Evolutionary conservation across 306 rosid species (phyloP).

Genomic region (Cucumis hystrix): DNA sequence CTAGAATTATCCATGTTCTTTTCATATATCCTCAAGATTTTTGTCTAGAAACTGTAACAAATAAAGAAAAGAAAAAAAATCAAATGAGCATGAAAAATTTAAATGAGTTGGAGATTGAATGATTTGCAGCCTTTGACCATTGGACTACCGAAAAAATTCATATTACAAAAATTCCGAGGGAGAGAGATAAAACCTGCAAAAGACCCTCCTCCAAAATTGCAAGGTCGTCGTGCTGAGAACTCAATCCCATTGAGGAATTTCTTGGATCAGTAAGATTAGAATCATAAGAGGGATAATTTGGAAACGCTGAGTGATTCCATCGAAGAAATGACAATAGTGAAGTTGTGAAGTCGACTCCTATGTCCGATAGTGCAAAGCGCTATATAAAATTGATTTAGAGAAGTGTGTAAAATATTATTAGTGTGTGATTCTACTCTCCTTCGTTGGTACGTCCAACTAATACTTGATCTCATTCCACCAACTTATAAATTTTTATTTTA

Average conservation of each 20-base stretch:
- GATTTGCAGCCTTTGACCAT: background rate
- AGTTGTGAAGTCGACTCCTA: too few species aligned
- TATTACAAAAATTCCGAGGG: background rate
- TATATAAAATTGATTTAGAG: too few species aligned
- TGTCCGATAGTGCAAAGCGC: too few species aligned
- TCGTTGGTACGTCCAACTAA: too few species aligned
- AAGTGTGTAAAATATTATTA: too few species aligned
- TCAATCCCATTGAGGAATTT: slow-evolving; percentile 13
- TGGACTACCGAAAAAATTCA: background rate
- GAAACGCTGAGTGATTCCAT: background rate
- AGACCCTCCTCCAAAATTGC: slow-evolving; percentile 34
- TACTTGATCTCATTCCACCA: background rate
- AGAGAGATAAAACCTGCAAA: slow-evolving; percentile 20
- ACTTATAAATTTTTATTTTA: too few species aligned
- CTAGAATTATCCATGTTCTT: background rate
- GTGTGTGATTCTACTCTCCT: too few species aligned
- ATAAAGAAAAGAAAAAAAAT: background rate
- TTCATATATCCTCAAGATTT: background rate
- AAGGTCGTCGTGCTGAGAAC: slow-evolving; percentile 26
- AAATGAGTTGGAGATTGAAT: background rate
- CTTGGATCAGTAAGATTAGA: background rate
- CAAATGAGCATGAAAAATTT: background rate
- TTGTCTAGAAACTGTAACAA: background rate
- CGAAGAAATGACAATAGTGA: too few species aligned
- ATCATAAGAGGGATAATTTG: background rate